Conservation (phyloP, 2,329 filamentous ascomycete species). For the Aspergillus piperis region DNA sequence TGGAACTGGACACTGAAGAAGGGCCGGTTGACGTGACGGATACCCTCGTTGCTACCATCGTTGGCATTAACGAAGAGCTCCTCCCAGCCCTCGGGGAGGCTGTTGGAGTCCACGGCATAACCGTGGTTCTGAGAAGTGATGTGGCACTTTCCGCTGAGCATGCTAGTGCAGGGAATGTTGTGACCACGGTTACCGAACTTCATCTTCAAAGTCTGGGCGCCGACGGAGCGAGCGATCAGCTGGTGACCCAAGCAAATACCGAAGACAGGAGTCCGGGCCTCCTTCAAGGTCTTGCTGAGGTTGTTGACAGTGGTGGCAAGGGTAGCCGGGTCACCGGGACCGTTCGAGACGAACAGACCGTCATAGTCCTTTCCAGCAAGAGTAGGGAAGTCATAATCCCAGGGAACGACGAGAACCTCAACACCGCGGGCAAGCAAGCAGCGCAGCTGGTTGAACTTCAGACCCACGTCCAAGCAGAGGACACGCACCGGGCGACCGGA, state of each 20-base stretch:
- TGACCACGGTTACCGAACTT: slow-evolving; percentile 99
- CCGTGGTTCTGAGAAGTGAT: slow-evolving; percentile 99
- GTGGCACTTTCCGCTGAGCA: slow-evolving; percentile 94
- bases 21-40: slow-evolving; percentile 79
- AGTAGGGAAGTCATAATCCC: slow-evolving; percentile 86
- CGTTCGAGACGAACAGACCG: slow-evolving; percentile 96
- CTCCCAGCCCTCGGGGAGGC: slow-evolving; percentile 76
- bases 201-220: slow-evolving; percentile 88
- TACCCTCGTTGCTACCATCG: slow-evolving; percentile 96
- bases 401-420: slow-evolving; percentile 91
- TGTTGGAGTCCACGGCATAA: slow-evolving; percentile 82
- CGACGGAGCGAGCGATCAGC: slow-evolving; percentile 82
- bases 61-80: slow-evolving; percentile 98
- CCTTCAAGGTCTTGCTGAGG: slow-evolving; percentile 72
- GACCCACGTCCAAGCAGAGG: slow-evolving; percentile 90
- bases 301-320: slow-evolving; percentile 77
- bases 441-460: slow-evolving; percentile 97
- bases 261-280: slow-evolving; percentile 83
- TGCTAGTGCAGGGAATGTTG: slow-evolving; percentile 96
- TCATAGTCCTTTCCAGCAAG: slow-evolving; percentile 83
- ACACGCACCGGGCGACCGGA: slow-evolving; percentile 85
- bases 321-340: slow-evolving; percentile 89
- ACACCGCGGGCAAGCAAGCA: slow-evolving; percentile 90
- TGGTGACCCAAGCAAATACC: slow-evolving; percentile 97
- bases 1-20: slow-evolving; percentile 99